phyloP scores from a whole-genome alignment of 2,329 filamentous ascomycete species.

The Westerdykella aurantiaca region DNA sequence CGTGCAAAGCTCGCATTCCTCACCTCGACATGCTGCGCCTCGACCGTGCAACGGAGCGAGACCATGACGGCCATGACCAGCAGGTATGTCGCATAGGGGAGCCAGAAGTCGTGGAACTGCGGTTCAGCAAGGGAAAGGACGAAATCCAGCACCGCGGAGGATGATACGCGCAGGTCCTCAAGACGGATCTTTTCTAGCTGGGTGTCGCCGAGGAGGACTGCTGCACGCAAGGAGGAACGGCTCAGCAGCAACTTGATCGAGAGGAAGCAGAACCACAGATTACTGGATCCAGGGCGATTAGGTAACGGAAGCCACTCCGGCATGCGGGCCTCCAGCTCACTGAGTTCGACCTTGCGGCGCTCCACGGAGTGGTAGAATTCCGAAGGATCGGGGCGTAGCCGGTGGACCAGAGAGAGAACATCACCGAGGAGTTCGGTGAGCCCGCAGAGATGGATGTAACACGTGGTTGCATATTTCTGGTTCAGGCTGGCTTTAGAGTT shows the following conservation, averaged over 20 bases:
- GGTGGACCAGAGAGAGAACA: slow-evolving; percentile 36
- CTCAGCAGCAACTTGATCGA: slow-evolving; percentile 37
- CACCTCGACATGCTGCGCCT: slow-evolving; percentile 45
- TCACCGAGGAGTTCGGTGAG: slow-evolving; percentile 42
- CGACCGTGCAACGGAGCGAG: slow-evolving; percentile 47
- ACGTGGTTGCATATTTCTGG: slow-evolving; percentile 45
- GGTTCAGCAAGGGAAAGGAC: slow-evolving; percentile 42
- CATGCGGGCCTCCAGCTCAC: slow-evolving; percentile 30
- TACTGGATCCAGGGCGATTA: slow-evolving; percentile 28
- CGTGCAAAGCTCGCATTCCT: slow-evolving; percentile 44
- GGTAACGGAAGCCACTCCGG: slow-evolving; percentile 31
- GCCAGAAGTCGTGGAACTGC: slow-evolving; percentile 51
- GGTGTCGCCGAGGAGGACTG: slow-evolving; percentile 21
- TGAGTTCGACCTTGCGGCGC: slow-evolving; percentile 29
- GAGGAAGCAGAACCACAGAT: slow-evolving; percentile 39
- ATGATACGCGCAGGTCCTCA: slow-evolving; percentile 46
- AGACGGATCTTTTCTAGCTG: slow-evolving; percentile 27
- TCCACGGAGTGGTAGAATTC: slow-evolving; percentile 25
- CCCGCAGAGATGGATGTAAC: slow-evolving; percentile 50
- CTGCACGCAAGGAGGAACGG: slow-evolving; percentile 30
- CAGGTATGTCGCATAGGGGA: slow-evolving; percentile 46
- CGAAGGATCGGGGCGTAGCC: slow-evolving; percentile 26
- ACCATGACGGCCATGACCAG: slow-evolving; percentile 51
- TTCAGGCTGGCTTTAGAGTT: slow-evolving; percentile 31
- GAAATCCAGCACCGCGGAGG: slow-evolving; percentile 47